phyloP scores from a whole-genome alignment of 2,329 filamentous ascomycete species.

The Curvularia eragrostidis region DNA sequence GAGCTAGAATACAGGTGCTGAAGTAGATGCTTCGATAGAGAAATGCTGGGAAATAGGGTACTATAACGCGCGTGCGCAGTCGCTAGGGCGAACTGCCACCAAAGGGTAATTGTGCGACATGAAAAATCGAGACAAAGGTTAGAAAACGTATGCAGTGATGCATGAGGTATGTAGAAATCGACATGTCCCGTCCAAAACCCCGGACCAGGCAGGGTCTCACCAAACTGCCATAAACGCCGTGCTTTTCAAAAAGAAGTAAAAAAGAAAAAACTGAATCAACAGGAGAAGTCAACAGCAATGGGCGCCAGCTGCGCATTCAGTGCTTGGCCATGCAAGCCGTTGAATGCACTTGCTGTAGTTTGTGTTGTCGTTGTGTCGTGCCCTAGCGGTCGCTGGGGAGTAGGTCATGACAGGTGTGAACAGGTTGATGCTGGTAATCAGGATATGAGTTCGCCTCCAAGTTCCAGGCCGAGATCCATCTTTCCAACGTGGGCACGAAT shows the following conservation, averaged over 20 bases:
- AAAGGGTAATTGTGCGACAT: conserved; percentile 18
- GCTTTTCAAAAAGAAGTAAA: conserved; percentile 25
- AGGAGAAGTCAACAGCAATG: conserved; percentile 13
- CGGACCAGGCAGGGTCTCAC: conserved; percentile 3
- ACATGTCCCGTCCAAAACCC: conserved; percentile 10
- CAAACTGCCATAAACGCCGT: conserved; percentile 26
- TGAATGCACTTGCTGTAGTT: conserved; percentile 26
- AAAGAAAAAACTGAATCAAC: conserved; percentile 15
- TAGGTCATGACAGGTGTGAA: conserved; percentile 17
- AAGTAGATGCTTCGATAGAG: conserved; percentile 19
- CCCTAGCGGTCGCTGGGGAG: conserved; percentile 17
- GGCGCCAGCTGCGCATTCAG: conserved; percentile 8
- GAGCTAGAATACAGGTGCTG: conserved; percentile 19
- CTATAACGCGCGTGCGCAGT: conserved; percentile 34
- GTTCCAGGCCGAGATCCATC: conserved; percentile 66
- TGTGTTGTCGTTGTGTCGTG: conserved; percentile 33
- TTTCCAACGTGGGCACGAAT: conserved; percentile 49
- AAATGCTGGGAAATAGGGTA: conserved; percentile 25
- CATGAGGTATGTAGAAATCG: conserved; percentile 12
- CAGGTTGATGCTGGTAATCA: conserved; percentile 37
- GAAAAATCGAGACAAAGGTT: conserved; percentile 1
- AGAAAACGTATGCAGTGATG: conserved; percentile 15
- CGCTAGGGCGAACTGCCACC: conserved; percentile 22
- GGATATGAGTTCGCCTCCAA: conserved; percentile 68
- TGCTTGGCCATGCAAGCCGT: conserved; percentile 8